Percentiles rank a stretch among this genome's conserved stretches.
phyloP scores from a whole-genome alignment of 139 green algal species.

The Picochlorum sp. region DNA sequence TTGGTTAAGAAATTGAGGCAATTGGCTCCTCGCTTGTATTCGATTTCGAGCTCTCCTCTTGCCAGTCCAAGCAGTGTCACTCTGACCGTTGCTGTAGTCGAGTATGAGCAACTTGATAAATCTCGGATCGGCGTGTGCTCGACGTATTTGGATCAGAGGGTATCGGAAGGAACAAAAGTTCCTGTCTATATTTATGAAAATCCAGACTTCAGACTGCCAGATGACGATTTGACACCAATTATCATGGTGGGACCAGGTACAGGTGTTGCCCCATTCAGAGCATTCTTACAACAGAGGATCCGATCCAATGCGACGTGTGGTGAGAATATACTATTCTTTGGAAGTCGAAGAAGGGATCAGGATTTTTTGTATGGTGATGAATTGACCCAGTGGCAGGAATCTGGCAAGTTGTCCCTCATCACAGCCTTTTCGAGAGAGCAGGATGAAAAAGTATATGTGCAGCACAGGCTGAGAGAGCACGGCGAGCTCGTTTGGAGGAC shows the following conservation, averaged over 20 bases:
- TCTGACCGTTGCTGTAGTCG: conserved; percentile 60
- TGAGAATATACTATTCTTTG: conserved; percentile 71
- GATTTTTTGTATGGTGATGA: conserved; percentile 73
- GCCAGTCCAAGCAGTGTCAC: conserved; percentile 26
- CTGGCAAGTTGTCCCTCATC: conserved; percentile 46
- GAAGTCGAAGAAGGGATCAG: conserved; percentile 66
- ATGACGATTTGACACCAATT: conserved; percentile 51
- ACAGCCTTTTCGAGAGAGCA: conserved; percentile 77
- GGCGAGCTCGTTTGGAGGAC: conserved; percentile 58
- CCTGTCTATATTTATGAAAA: conserved; percentile 72
- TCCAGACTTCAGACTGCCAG: conserved; percentile 78
- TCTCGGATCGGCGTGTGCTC: conserved; percentile 63
- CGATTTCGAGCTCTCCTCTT: conserved; percentile 55
- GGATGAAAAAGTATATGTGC: conserved; percentile 94
- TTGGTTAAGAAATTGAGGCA: conserved; percentile 51
- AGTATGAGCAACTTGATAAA: conserved; percentile 43
- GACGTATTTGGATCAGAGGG: conserved; percentile 51
- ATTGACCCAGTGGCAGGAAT: conserved; percentile 56
- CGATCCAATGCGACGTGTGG: conserved; percentile 7
- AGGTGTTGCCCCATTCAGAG: conserved; percentile 79
- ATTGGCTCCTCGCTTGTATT: conserved; percentile 82
- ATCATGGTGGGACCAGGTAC: conserved; percentile 91
- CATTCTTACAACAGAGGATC: conserved; percentile 49
- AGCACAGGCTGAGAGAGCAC: conserved; percentile 68
- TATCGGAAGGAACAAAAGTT: conserved; percentile 32